phyloP scores from a whole-genome alignment of 306 rosid species.

The Corylus avellana region DNA sequence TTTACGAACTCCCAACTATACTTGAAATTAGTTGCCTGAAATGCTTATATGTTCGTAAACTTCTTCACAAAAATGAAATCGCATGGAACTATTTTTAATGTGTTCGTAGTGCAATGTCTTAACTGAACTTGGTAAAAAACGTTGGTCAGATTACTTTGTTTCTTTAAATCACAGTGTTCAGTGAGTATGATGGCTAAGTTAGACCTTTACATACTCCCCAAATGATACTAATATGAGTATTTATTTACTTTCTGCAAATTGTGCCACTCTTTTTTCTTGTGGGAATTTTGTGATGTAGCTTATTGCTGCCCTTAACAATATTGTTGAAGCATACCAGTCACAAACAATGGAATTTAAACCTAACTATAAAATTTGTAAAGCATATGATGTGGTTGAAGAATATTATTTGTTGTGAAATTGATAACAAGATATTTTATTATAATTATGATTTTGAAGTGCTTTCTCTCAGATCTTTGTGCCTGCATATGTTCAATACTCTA shows the following conservation, averaged over 20 bases:
- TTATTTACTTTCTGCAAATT: no score
- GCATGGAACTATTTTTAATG: no score
- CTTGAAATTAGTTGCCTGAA: neutral
- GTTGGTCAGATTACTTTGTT: no score
- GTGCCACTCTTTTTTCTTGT: no score
- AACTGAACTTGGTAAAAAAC: neutral
- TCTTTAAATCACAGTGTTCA: no score
- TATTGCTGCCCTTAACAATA: neutral
- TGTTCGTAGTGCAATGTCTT: neutral
- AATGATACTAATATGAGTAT: no score
- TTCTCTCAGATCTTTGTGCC: neutral
- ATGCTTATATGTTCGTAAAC: neutral
- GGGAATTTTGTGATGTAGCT: no score
- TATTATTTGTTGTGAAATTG: neutral
- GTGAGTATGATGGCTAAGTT: no score
- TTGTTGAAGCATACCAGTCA: neutral
- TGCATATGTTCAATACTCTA: neutral
- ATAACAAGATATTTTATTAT: neutral
- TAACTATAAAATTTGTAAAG: neutral
- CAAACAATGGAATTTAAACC: neutral
- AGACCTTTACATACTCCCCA: no score
- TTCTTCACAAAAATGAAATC: neutral
- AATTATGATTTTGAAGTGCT: neutral
- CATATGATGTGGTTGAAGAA: neutral
- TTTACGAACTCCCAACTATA: neutral